Conservation (phyloP, 805 yeast genomes). For the Pichia manshurica region DNA sequence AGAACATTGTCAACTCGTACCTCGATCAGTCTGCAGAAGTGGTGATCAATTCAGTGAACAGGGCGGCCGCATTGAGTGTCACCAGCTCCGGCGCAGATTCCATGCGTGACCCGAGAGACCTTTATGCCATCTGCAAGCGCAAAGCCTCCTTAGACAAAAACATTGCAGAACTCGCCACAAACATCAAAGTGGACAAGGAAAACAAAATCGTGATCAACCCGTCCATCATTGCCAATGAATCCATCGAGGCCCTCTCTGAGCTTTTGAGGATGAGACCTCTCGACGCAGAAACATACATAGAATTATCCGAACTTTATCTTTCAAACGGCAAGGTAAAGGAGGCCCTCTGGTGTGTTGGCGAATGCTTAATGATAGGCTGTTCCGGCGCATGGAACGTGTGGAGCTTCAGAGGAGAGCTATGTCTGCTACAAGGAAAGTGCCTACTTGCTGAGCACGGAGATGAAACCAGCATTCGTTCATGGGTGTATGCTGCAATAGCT, state of each 20-base stretch:
- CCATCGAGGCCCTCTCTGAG: constrained; percentile 19
- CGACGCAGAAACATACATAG: constrained; percentile 76
- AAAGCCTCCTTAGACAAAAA: constrained; percentile 6
- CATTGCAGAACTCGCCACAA: neutral
- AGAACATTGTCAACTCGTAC: constrained; percentile 7
- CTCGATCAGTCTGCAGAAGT: constrained; percentile 12
- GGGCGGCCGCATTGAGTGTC: constrained; percentile 7
- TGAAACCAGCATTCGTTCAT: constrained; percentile 2
- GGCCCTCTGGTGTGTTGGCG: constrained; percentile 63
- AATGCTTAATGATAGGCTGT: constrained; percentile 40
- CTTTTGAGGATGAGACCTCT: constrained; percentile 62
- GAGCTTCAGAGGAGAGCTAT: constrained; percentile 58
- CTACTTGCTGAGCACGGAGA: neutral
- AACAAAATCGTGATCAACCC: constrained; percentile 6
- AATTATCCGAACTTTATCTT: constrained; percentile 61
- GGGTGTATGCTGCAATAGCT: constrained; percentile 12
- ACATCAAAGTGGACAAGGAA: neutral
- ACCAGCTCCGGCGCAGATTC: constrained; percentile 7
- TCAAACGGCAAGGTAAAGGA: constrained; percentile 57
- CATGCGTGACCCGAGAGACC: constrained; percentile 4
- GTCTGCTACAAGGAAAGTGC: constrained; percentile 14
- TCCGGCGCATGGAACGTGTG: constrained; percentile 52
- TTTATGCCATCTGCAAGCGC: constrained; percentile 5
- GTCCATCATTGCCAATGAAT: constrained; percentile 4
- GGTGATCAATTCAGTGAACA: constrained; percentile 11